A percentile compares a stretch with the other conserved stretches of the same genome.
phyloP scores from a whole-genome alignment of 345 rosid species.

The Salix caprea region DNA sequence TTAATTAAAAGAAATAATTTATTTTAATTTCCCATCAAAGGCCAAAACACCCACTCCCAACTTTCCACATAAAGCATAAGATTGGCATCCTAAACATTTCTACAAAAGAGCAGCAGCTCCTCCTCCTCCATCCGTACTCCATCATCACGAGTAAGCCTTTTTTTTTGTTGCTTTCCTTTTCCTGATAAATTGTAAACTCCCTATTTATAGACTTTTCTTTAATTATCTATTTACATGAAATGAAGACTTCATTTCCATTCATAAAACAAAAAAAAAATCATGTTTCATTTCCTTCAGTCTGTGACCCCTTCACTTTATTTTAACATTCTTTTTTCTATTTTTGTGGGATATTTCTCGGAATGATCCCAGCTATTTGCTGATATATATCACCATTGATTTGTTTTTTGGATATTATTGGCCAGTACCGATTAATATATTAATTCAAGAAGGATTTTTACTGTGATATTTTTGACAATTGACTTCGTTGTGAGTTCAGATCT shows the following conservation, averaged over 20 bases:
- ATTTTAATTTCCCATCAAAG: not conserved
- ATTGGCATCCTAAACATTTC: not conserved
- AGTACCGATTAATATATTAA: not conserved
- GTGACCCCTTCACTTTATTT: not conserved
- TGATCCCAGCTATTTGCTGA: not conserved
- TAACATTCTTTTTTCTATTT: not conserved
- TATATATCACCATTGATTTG: not conserved
- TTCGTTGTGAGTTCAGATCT: not conserved
- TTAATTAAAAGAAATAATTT: not conserved
- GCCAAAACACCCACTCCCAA: not conserved
- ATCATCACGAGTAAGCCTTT: conserved; percentile 3
- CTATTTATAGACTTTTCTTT: not conserved
- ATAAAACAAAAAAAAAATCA: not conserved
- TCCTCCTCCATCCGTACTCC: not conserved
- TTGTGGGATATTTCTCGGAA: not conserved
- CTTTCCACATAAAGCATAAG: conserved; percentile 14
- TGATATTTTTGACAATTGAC: conserved; percentile 3
- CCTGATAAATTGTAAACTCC: not conserved
- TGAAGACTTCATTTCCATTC: not conserved
- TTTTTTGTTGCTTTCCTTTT: not conserved
- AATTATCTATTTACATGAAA: not conserved
- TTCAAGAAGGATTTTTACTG: not conserved
- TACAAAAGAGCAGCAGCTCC: not conserved
- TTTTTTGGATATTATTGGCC: not conserved
- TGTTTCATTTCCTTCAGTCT: not conserved